phyloP scores from a whole-genome alignment of 805 yeast genomes.

The Brettanomyces anomalus region DNA sequence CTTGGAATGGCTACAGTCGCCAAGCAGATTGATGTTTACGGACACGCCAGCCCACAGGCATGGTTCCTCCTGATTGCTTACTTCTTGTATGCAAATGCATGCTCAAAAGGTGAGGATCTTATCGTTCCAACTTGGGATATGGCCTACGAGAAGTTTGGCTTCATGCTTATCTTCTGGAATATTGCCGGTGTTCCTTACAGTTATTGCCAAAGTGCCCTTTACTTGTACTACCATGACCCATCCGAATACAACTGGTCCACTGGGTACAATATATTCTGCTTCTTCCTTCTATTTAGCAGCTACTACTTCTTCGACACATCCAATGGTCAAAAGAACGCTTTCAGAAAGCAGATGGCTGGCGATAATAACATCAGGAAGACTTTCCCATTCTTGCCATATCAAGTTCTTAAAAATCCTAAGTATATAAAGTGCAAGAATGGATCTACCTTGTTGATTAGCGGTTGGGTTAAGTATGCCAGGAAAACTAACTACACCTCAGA shows the following conservation, averaged over 20 bases:
- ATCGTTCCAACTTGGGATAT: conserved; percentile 99
- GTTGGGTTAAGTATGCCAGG: conserved; percentile 92
- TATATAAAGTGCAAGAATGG: conserved; percentile 84
- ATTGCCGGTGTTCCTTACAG: conserved; percentile 99
- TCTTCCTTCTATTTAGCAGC: conserved; percentile 50
- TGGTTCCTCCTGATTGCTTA: conserved; percentile 70
- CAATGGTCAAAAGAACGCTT: conserved; percentile 90
- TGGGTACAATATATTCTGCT: conserved; percentile 47
- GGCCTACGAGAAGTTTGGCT: conserved; percentile 99
- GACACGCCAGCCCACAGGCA: conserved; percentile 71
- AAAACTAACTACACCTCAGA: conserved; percentile 95
- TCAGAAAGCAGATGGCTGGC: conserved; percentile 79
- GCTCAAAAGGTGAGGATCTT: conserved; percentile 95
- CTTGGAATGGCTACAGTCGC: conserved; percentile 64
- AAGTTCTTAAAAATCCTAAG: conserved; percentile 72
- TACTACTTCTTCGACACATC: conserved; percentile 93
- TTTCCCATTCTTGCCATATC: conserved; percentile 89
- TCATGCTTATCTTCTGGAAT: conserved; percentile 98
- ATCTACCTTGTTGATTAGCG: conserved; percentile 76
- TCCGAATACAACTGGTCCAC: conserved; percentile 69
- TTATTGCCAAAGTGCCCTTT: conserved; percentile 89
- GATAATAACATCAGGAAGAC: conserved; percentile 69
- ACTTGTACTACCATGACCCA: conserved; percentile 76
- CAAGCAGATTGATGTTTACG: conserved; percentile 75
- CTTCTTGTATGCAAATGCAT: conserved; percentile 93